Base-by-base conservation (phyloP, 495 filamentous ascomycete genomes). In the Tuber calosporum region DNA sequence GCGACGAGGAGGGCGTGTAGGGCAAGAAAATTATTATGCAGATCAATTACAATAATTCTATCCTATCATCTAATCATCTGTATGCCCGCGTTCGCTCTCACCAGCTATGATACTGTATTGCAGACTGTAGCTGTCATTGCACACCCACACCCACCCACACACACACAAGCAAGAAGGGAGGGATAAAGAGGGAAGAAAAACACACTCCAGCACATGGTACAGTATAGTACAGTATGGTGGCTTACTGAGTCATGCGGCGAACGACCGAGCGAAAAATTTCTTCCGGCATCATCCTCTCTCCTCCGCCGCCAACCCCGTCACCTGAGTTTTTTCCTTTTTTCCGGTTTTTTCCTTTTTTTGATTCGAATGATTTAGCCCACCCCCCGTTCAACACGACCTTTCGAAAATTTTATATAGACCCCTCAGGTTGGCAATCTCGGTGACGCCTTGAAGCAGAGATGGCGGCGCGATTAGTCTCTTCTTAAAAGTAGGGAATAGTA, bases 351-450 rank as follows among this genome's bases (percentile, higher is more conserved):
- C n/a, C n/a, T n/a, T n/a, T n/a, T 26, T 71, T 62, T 34, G 53
- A 34, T 62, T 34, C 26, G 53, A 62, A 7, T 30, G 53, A 30
- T 30, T 53, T 26, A 58, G 30, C 69, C 17, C 69, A 11, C n/a
- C 39, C 69, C 69, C 43, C 41, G 67, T 36, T 71, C 76, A 81
- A 72, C 79, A 81, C 39, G 76, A 98, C 68, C 96, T 86, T 84
- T 99, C 96, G 85, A 99, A 99, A n/a, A 97, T 94, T 62, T 92
- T 85, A 83, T 99, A 99, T 69, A 99, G 82, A 5, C 96, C 94
- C 82, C 97, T 98, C 72, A 98, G 83, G 85, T 97, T 91, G 0
- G 96, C 96, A 38, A 97, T 89, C 84, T 99, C 95, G 22, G 96
- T 85, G 40, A 97, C 88, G 30, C 90, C 92, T 72, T 87, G 87